Evolutionary conservation across 176 grass and related monocot genomes (phyloP).

Genomic region (Aegilops speltoides): DNA sequence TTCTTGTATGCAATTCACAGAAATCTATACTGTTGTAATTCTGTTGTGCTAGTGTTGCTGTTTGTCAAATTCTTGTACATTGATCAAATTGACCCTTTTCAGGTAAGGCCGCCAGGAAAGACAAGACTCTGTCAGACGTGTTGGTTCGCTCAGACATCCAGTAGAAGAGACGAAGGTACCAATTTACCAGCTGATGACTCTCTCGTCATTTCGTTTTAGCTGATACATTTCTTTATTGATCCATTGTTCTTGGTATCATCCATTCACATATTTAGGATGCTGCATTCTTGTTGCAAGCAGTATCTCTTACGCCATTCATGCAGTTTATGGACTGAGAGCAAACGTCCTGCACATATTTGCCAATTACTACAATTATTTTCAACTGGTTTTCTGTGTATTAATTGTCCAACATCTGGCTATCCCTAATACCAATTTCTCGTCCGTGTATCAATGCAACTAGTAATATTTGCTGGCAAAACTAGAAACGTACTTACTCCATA

Average conservation of each 20-base stretch:
- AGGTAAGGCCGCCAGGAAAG: background rate
- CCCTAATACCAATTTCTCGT: background rate
- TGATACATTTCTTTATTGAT: background rate
- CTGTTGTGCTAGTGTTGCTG: background rate
- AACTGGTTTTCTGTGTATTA: background rate
- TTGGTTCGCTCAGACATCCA: slow-evolving; percentile 19
- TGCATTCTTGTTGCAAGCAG: background rate
- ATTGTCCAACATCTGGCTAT: background rate
- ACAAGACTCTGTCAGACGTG: slow-evolving; percentile 10
- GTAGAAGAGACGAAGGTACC: slow-evolving; percentile 6
- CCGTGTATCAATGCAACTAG: background rate
- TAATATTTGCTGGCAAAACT: no score
- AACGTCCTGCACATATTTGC: background rate
- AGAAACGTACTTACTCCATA: background rate
- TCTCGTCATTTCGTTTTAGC: background rate
- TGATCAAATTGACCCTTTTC: background rate
- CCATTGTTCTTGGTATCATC: background rate
- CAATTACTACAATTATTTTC: background rate
- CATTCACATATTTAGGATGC: background rate
- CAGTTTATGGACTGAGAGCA: background rate
- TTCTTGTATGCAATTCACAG: background rate
- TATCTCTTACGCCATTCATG: background rate
- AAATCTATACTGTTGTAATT: background rate
- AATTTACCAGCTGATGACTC: background rate
- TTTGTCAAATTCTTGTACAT: background rate